Percentiles rank a stretch among this genome's conserved stretches.
phyloP scores from a whole-genome alignment of 495 filamentous ascomycete genomes.

The Tuber aestivum region DNA sequence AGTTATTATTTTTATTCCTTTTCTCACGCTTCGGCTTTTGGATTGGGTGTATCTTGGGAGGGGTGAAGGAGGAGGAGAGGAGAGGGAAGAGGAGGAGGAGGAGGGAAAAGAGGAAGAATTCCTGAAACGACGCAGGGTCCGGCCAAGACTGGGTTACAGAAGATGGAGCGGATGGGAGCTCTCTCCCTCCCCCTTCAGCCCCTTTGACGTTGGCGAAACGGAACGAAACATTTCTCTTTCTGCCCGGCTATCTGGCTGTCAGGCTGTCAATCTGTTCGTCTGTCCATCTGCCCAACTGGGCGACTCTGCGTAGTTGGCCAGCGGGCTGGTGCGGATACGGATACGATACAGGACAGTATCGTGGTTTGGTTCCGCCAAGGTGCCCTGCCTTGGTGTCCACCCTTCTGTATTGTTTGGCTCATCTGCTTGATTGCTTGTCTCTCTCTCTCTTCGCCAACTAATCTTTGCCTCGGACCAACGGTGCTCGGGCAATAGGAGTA shows the following conservation, averaged over 20 bases:
- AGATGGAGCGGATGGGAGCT: neutral
- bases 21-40: neutral
- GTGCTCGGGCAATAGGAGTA: too few species aligned
- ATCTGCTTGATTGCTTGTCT: neutral
- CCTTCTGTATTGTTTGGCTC: neutral
- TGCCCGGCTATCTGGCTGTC: neutral
- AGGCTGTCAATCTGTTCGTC: neutral
- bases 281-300: neutral
- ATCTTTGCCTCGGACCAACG: neutral
- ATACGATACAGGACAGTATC: neutral
- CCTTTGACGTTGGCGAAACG: neutral
- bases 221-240: neutral
- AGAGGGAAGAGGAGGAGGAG: constrained; percentile 10
- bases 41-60: neutral
- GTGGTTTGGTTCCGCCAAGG: neutral
- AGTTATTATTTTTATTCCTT: neutral
- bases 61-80: neutral
- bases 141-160: constrained; percentile 16
- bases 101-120: constrained; percentile 24
- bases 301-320: neutral
- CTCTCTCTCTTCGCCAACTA: neutral
- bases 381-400: neutral
- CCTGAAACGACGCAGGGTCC: constrained; percentile 40
- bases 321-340: too few species aligned
- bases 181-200: neutral